These are phyloP conservation scores for Cicer yamashitae DNA, from an alignment of 306 rosid species.

Conservation along the genomic window DNA sequence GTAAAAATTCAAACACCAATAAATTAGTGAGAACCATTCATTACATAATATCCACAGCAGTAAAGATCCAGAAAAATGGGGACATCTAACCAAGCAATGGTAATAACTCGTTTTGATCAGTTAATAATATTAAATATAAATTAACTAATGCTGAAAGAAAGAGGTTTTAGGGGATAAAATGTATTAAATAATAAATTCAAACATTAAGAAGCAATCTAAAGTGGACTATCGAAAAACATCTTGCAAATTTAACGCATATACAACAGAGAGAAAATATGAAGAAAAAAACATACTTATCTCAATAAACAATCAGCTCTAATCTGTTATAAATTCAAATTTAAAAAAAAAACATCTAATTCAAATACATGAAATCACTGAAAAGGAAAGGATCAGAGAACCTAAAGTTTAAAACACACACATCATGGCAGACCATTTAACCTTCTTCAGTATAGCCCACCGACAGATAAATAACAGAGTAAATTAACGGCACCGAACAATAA, in stretches of 20 bases:
- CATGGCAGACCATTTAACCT: background rate
- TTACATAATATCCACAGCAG: conserved; percentile 7
- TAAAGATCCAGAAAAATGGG: background rate
- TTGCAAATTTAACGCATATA: background rate
- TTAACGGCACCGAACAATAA: background rate
- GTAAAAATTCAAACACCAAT: conserved; percentile 43
- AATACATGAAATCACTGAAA: background rate
- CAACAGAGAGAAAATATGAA: background rate
- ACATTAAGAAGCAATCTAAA: background rate
- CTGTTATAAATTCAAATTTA: background rate
- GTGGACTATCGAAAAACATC: background rate
- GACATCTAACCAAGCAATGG: background rate
- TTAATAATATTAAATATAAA: background rate
- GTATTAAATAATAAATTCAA: background rate
- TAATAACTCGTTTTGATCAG: background rate
- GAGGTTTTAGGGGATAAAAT: background rate
- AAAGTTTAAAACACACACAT: background rate
- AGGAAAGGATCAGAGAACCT: background rate
- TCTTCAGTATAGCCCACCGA: background rate
- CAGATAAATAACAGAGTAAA: background rate
- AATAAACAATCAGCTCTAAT: background rate
- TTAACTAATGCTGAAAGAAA: background rate
- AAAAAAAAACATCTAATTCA: background rate
- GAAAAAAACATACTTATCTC: too few relatives aligned
- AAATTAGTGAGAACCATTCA: conserved; percentile 41